Evolutionary conservation across 2,329 filamentous ascomycete species (phyloP), one percentile per base, ranked within the genome.

Genomic region (Cadophora malorum): DNA sequence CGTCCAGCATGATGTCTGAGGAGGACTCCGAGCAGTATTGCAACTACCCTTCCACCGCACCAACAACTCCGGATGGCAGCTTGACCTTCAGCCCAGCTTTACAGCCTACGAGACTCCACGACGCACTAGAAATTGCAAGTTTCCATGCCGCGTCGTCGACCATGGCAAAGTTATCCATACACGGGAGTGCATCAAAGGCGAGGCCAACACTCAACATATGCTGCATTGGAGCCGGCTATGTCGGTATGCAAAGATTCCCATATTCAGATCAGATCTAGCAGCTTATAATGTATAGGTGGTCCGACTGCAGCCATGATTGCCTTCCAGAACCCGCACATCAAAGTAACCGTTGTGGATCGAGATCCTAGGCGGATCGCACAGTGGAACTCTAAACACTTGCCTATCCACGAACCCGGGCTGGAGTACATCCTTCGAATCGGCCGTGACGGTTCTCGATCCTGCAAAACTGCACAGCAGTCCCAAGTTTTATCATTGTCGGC

Each of bases 251-350:
- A n/a, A n/a, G n/a, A n/a, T n/a, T n/a, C n/a, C n/a, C n/a, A n/a
- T n/a, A n/a, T n/a, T n/a, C n/a, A n/a, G n/a, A n/a, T n/a, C n/a
- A n/a, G 19, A n/a, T 31, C 6, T 47, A 28, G 8, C 8, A 25
- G 47, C 50, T 70, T 28, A 59, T 35, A 23, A 16, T n/a, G 7
- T 31, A 59, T 28, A 76, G 91, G 91, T 74, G 91, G 91, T 49
- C 91, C 92, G 59, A 94, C 91, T 47, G 90, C 90, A 25, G 89
- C 92, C 14, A 86, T 94, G 38, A 86, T 94, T 66, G 92, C 92
- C 25, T 86, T 88, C 75, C 86, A 92, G 72, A 93, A 93, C 77
- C 91, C 91, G 1, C 79, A 88, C 65, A 85, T 93, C 73, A 83
- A 83, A 59, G 90, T 94, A 50, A 91, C 88, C 23, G 91, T 94